These are phyloP conservation scores for Solanum lycopersicoides DNA, from an alignment of 257 asterid genomes.

Conservation along the genomic window DNA sequence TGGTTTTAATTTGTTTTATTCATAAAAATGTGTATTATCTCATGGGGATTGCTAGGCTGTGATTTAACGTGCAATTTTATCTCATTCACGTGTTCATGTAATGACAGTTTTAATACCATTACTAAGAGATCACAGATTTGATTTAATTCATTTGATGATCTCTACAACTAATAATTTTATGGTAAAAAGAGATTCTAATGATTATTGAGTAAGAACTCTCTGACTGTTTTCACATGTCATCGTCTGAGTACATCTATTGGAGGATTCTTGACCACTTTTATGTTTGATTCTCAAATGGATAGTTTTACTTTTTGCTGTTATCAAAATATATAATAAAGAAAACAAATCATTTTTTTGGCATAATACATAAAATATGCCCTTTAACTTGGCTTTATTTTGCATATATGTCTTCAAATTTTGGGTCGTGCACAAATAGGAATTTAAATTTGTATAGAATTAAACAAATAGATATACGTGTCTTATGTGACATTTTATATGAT, in stretches of 20 bases:
- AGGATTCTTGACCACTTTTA: background rate
- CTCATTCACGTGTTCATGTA: background rate
- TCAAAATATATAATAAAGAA: background rate
- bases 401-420: background rate
- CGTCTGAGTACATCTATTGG: background rate
- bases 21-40: background rate
- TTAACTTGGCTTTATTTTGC: rapidly evolving
- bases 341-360: background rate
- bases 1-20: background rate
- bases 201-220: background rate
- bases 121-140: background rate
- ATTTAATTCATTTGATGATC: background rate
- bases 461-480: too few species aligned
- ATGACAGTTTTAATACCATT: background rate
- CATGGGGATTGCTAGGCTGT: background rate
- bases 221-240: background rate
- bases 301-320: background rate
- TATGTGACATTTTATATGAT: too few species aligned
- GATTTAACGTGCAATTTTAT: background rate
- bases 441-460: too few species aligned
- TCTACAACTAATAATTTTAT: background rate
- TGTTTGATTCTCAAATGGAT: background rate
- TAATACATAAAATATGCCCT: too few species aligned
- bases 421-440: background rate
- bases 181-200: background rate